phyloP scores from a whole-genome alignment of 2,329 filamentous ascomycete species.

The Diaporthe caulivora region DNA sequence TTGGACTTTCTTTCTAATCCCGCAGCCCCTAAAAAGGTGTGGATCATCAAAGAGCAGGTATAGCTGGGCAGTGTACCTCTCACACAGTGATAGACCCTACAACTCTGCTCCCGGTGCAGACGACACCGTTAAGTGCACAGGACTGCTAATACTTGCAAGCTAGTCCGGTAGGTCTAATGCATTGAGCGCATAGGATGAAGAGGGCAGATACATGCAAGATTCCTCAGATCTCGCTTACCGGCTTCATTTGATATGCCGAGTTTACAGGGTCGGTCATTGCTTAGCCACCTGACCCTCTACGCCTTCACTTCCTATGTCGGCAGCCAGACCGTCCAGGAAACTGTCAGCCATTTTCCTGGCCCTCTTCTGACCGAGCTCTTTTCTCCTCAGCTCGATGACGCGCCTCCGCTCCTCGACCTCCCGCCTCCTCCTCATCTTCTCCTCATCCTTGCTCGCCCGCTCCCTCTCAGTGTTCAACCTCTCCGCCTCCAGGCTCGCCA shows the following conservation, averaged over 20 bases:
- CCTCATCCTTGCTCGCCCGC: slow-evolving; percentile 66
- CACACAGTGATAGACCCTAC: too few species aligned
- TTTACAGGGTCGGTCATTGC: not conserved
- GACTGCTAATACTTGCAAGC: not conserved
- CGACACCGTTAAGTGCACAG: not conserved
- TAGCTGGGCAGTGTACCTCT: too few species aligned
- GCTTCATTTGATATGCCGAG: not conserved
- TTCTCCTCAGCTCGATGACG: slow-evolving; percentile 69
- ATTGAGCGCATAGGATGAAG: not conserved
- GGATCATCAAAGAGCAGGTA: too few species aligned
- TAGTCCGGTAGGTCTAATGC: not conserved
- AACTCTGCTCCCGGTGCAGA: not conserved
- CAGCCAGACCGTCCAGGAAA: slow-evolving; percentile 74
- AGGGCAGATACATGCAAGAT: not conserved
- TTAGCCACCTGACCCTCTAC: not conserved
- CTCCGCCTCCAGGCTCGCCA: slow-evolving; percentile 78
- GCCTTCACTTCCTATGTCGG: slow-evolving; percentile 41
- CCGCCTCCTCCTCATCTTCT: slow-evolving; percentile 68
- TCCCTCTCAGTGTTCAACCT: slow-evolving; percentile 76
- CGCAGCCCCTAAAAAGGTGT: not conserved
- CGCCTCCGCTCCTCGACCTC: slow-evolving; percentile 74
- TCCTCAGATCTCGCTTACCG: not conserved
- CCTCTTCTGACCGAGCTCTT: slow-evolving; percentile 67
- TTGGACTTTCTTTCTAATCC: not conserved
- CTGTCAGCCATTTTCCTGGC: slow-evolving; percentile 78